A percentile compares a stretch with the other conserved stretches of the same genome.
phyloP scores from a whole-genome alignment of 352 stramenopile genomes.

The Phytophthora sansomeana region DNA sequence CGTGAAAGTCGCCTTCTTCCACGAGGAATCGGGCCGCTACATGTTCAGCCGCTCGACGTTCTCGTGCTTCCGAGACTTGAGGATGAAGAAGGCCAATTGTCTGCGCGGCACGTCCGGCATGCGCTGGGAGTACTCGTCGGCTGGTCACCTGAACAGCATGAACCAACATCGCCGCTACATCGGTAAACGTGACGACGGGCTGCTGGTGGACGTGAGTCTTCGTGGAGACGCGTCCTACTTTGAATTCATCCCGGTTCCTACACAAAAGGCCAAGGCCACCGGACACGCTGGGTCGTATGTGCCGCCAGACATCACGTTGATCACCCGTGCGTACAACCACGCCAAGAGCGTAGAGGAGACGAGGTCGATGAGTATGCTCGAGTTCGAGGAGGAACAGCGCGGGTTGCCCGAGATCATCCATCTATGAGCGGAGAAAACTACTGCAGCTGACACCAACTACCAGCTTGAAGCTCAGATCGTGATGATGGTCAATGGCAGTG shows the following conservation, averaged over 20 bases:
- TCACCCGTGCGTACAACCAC: constrained; percentile 64
- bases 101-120: constrained; percentile 66
- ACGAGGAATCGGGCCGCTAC: constrained; percentile 63
- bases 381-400: constrained; percentile 52
- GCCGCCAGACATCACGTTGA: constrained; percentile 58
- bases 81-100: constrained; percentile 76
- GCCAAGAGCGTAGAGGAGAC: constrained; percentile 56
- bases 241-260: constrained; percentile 61
- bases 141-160: constrained; percentile 78
- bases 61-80: constrained; percentile 76
- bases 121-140: constrained; percentile 74
- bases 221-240: constrained; percentile 71
- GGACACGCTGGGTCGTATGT: constrained; percentile 29
- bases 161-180: constrained; percentile 85
- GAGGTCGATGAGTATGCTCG: constrained; percentile 64
- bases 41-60: constrained; percentile 83
- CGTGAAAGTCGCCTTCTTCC: constrained; percentile 79
- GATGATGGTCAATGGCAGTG: constrained; percentile 8
- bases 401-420: constrained; percentile 19
- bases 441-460: constrained; percentile 9
- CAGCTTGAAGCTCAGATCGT: constrained; percentile 7
- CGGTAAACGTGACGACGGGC: constrained; percentile 60
- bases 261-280: constrained; percentile 20
- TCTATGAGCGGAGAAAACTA: constrained; percentile 23
- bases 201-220: constrained; percentile 77